A percentile compares a stretch with the other conserved stretches of the same genome.
phyloP scores from a whole-genome alignment of 2,329 filamentous ascomycete species.

The Coccinonectria pachysandricola region DNA sequence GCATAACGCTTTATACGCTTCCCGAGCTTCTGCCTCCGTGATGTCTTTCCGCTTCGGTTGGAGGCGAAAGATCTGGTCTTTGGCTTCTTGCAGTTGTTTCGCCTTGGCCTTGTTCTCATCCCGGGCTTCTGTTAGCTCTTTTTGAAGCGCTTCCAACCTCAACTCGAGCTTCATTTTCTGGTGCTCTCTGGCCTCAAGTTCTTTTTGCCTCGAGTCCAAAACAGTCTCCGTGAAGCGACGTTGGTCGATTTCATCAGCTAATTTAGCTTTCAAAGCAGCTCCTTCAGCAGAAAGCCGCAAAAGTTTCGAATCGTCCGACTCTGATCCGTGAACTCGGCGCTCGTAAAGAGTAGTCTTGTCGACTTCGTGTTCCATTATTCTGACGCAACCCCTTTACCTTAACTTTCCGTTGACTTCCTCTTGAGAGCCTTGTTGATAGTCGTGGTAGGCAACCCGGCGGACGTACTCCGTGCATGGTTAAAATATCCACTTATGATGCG shows the following conservation, averaged over 20 bases:
- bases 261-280: constrained; percentile 14
- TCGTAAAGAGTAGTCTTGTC: constrained; percentile 2
- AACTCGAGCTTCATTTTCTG: constrained; percentile 19
- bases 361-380: constrained; percentile 11
- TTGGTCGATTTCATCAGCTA: constrained; percentile 23
- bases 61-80: constrained; percentile 23
- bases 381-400: constrained; percentile 2
- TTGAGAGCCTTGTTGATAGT: too few species aligned
- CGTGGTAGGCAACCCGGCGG: too few species aligned
- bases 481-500: too few species aligned
- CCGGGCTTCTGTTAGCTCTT: constrained; percentile 22
- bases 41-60: constrained; percentile 25
- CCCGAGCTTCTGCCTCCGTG: constrained; percentile 25
- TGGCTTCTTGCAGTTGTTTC: constrained; percentile 21
- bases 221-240: constrained; percentile 27
- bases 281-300: constrained; percentile 7
- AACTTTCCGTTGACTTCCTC: too few species aligned
- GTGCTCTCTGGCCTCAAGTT: constrained; percentile 22
- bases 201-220: constrained; percentile 26
- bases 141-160: constrained; percentile 20
- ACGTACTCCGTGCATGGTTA: too few species aligned
- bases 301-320: constrained; percentile 3
- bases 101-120: constrained; percentile 15
- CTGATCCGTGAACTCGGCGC: constrained; percentile 3
- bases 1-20: constrained; percentile 23